These are phyloP conservation scores for Agapanthus africanus DNA, from an alignment of 106 monocot species.

Conservation along the genomic window DNA sequence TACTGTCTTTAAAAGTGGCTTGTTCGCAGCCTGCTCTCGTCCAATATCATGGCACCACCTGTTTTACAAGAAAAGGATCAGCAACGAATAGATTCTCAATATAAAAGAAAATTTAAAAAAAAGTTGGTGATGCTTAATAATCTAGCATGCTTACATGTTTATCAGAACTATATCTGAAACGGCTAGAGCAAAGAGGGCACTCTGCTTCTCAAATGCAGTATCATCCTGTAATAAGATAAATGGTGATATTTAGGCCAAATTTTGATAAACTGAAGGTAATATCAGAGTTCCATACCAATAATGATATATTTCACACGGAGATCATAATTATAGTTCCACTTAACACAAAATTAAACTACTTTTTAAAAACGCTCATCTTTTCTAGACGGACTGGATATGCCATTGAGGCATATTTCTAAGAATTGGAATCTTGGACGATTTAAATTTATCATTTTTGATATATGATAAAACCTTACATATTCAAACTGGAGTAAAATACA, in stretches of 20 bases:
- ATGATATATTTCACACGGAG: background rate
- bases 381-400: background rate
- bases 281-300: background rate
- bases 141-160: slow-evolving; percentile 67
- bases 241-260: background rate
- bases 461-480: background rate
- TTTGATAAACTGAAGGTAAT: background rate
- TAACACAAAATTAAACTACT: background rate
- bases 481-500: background rate
- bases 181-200: slow-evolving; percentile 93
- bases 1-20: slow-evolving; percentile 95
- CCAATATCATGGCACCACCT: slow-evolving; percentile 99
- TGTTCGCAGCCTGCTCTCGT: slow-evolving; percentile 97
- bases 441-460: background rate
- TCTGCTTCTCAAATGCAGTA: slow-evolving; percentile 98
- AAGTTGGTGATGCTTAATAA: background rate
- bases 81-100: background rate
- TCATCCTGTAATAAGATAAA: slow-evolving; percentile 69
- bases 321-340: background rate
- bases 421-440: background rate
- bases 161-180: slow-evolving; percentile 95
- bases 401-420: background rate
- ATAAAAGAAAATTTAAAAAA: background rate
- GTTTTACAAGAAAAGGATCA: background rate
- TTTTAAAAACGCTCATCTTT: background rate